Base-by-base conservation (phyloP, 305 asterid genomes). In the Euphrasia arctica region DNA sequence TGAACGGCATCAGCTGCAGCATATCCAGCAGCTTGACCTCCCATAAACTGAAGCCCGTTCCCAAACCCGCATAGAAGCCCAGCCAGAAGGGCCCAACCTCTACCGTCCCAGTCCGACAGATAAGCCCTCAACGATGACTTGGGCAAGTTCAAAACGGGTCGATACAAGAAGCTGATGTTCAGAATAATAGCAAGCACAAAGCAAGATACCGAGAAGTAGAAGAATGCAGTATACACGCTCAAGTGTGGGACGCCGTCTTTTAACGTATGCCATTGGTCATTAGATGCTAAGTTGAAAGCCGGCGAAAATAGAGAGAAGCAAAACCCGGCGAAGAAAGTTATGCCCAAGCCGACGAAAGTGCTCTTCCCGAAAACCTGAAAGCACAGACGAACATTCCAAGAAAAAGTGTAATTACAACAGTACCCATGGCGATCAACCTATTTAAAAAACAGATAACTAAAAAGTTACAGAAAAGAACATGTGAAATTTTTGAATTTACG, bases 1-100 rank as follows among this genome's bases (percentile, higher is more conserved):
- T 82, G 93, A 52, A 83, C 89, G 1, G 87, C 87, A 72, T 85
- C 93, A 31, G 93, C 93, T 58, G 93, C 93, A 39, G 89, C 93
- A 49, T 85, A 85, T 27, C 93, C 93, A 11, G 93, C 93, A 68
- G 89, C 93, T 68, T 85, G 92, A n/a, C 92, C 89, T 62, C 92
- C 92, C 92, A 85, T 80, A 56, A 85, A 85, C 78, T 85, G 92
- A 31, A 85, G 92, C 4, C 92, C 92, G 4, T 85, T 85, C 8
- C 93, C 93, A 48, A 85, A 85, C 13, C 89, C 89, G 43, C 93
- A 85, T 59, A 85, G 61, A 18, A 85, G 75, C 4, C 93, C 93
- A 0, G 93, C 93, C 72, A 83, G 61, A 59, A 83, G 71, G 49
- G 89, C 89, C 89, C 89, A 83, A 1, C 89, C 84, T 61, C 93